Evolutionary conservation across 1,284 basidiomycete genomes (phyloP), one percentile per base, ranked within the genome.

Genomic region (Microbotryum saponariae): DNA sequence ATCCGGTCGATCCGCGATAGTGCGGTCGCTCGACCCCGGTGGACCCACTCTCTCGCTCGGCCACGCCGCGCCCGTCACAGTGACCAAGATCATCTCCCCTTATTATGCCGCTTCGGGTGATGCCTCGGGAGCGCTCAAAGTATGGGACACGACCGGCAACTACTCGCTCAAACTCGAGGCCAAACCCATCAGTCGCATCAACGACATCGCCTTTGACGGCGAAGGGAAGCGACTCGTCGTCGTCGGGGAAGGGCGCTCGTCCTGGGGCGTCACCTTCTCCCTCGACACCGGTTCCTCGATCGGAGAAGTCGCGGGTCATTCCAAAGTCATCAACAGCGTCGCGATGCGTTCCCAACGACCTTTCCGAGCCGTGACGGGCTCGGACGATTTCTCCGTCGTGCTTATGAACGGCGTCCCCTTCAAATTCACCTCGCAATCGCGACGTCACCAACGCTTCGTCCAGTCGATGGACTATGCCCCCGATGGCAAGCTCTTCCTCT

Each of bases 151-250:
- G 0, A 85, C 89, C 18, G 91, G 92, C 42, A 86, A 86, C 65
- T 91, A 96, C 68, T 87, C 91, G 70, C 77, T 82, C 8, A 97
- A 96, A 76, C 84, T 85, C 45, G 90, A 91, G 71, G 87, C 86
- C 72, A 88, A 84, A 73, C 88, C 87, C 10, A 78, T 98, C 50
- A 83, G 85, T 1, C 82, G 82, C 60, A 83, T 98, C 71, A 93
- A 92, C 71, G 96, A 98, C 76, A 82, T 98, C 6, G 86, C 87
- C 23, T 97, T 93, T 92, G 96, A 98, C 73, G 88, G 88, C 4
- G 96, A 98, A 75, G 90, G 88, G 73, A 96, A 97, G 76, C 83
- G 96, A 18, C 87, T 99, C 69, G 88, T 97, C 55, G 91, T 87
- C 20, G 94, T 92, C n/a, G 96, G 96, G 54, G 91, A 97, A 65